Conservation (phyloP, 768 basidiomycete genomes). For the Coprinopsis sp. region DNA sequence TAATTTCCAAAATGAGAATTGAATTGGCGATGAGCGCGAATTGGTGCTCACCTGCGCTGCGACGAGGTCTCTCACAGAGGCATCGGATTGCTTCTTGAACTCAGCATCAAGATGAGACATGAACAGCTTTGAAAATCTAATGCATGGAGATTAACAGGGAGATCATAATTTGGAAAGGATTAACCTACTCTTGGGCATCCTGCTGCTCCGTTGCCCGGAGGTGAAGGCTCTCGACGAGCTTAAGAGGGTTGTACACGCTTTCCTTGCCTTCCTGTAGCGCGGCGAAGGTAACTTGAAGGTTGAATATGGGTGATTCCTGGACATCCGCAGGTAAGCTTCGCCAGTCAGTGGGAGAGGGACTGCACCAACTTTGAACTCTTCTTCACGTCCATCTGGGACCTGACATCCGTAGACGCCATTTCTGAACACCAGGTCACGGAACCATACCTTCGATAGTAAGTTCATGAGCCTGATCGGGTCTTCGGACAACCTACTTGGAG, state of each 20-base stretch:
- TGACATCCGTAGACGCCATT: conserved; percentile 77
- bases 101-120: conserved; percentile 84
- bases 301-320: conserved; percentile 75
- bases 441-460: conserved; percentile 70
- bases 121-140: conserved; percentile 91
- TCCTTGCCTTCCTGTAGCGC: conserved; percentile 73
- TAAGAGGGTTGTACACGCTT: conserved; percentile 75
- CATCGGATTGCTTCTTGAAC: conserved; percentile 75
- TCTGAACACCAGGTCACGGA: conserved; percentile 77
- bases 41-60: conserved; percentile 54
- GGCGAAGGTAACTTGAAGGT: conserved; percentile 77
- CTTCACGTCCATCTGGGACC: conserved; percentile 46
- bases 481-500: conserved; percentile 57
- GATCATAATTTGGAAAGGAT: conserved; percentile 5
- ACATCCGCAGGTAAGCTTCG: conserved; percentile 1
- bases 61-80: conserved; percentile 62
- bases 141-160: neutral
- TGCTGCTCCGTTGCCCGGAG: conserved; percentile 85
- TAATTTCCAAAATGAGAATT: conserved; percentile 3
- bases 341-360: no score
- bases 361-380: conserved; percentile 33
- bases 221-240: conserved; percentile 80
- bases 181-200: conserved; percentile 88
- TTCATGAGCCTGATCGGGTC: neutral
- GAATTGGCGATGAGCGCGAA: neutral